A percentile compares a stretch with the other conserved stretches of the same genome.
These are phyloP conservation scores for Cymbopogon flexuosus DNA, from an alignment of 202 grass and related monocot species.

Conservation along the genomic window DNA sequence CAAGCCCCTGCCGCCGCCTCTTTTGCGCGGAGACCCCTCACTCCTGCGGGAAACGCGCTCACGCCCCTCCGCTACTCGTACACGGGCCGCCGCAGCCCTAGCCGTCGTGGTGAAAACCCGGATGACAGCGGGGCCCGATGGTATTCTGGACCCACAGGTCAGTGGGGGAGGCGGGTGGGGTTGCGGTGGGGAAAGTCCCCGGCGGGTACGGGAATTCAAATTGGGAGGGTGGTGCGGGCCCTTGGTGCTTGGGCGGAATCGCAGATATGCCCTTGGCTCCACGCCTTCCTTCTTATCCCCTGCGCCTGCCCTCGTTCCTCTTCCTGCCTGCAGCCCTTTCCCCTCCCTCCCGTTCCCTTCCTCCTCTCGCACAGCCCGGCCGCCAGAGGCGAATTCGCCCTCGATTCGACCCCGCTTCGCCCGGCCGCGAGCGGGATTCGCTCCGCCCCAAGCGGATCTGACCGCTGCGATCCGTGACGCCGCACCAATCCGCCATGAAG, in stretches of 20 bases:
- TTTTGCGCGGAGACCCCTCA: neutral
- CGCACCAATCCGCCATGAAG: constrained; percentile 56
- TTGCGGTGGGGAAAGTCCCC: accelerated
- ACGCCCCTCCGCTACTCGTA: neutral
- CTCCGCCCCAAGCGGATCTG: constrained; percentile 17
- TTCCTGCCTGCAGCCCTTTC: neutral
- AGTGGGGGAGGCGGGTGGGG: accelerated
- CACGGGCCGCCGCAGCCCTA: neutral
- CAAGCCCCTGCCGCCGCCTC: constrained; percentile 35
- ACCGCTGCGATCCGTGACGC: neutral
- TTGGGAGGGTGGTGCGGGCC: constrained; percentile 21
- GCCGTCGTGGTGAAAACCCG: accelerated
- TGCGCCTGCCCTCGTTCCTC: neutral
- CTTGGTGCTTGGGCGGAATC: constrained; percentile 6
- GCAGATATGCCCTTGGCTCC: constrained; percentile 31
- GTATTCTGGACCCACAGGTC: accelerated
- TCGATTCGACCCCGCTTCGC: neutral
- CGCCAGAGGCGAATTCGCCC: neutral
- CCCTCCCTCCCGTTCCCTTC: neutral
- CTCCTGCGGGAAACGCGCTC: accelerated
- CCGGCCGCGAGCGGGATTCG: neutral
- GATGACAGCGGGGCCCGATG: accelerated
- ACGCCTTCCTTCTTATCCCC: constrained; percentile 21
- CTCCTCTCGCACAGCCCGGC: neutral
- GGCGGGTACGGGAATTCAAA: constrained; percentile 35